Evolutionary conservation across 495 filamentous ascomycete genomes (phyloP).

Genomic region (Echria macrotheca): DNA sequence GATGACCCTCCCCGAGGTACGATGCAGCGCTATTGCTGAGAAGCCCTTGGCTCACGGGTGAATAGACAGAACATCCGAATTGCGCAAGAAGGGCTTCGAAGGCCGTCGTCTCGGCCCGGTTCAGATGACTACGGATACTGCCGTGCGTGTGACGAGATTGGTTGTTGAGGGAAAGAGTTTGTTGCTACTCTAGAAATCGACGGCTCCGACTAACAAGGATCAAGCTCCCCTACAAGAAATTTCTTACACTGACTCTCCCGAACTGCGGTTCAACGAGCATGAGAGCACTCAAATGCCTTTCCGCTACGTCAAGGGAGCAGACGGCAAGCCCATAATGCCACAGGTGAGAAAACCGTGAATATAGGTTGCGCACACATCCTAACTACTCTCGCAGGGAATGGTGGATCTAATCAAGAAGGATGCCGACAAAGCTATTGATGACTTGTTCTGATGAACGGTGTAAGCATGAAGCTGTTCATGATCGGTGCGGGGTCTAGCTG

Average conservation of each 20-base stretch:
- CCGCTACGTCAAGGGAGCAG: conserved; percentile 73
- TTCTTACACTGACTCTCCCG: conserved; percentile 77
- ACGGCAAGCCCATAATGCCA: conserved; percentile 84
- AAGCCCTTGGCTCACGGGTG: conserved; percentile 2
- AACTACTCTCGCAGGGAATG: conserved; percentile 65
- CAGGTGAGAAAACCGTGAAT: no score
- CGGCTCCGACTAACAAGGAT: neutral
- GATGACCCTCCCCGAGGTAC: conserved; percentile 93
- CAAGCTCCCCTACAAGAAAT: conserved; percentile 71
- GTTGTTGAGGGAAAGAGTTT: conserved; percentile 78
- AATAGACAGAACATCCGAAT: conserved; percentile 84
- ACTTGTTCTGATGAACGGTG: conserved; percentile 63
- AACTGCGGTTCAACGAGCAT: conserved; percentile 81
- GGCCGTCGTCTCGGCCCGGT: conserved; percentile 84
- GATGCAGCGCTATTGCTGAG: conserved; percentile 14
- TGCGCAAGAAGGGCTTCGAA: conserved; percentile 85
- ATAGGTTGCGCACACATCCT: no score
- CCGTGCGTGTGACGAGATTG: conserved; percentile 85
- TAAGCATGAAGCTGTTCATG: no score
- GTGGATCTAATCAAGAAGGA: conserved; percentile 88
- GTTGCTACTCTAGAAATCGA: conserved; percentile 8
- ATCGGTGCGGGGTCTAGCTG: conserved; percentile 11
- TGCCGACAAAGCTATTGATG: conserved; percentile 83
- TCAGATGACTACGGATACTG: conserved; percentile 99
- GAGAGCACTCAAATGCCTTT: conserved; percentile 97